phyloP scores from a whole-genome alignment of 2,329 filamentous ascomycete genomes.

The Botrytis pseudocinerea region DNA sequence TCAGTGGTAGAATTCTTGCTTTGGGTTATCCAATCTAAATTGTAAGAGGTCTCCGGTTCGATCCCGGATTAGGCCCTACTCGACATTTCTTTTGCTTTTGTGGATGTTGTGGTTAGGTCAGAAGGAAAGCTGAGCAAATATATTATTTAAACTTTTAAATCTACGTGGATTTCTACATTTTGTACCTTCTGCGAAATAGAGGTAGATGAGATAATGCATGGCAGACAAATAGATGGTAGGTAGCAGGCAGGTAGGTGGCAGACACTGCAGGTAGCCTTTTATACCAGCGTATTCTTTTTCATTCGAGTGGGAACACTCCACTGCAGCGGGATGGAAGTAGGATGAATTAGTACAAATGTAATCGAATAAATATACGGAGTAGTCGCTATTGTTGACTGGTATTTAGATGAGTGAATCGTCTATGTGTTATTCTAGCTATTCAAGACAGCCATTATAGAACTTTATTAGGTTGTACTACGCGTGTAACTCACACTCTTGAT shows the following conservation, averaged over 20 bases:
- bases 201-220: too few species aligned
- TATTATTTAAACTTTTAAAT: too few species aligned
- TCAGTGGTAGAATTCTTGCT: slow-evolving; percentile 9
- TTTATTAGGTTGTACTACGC: neutral
- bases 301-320: neutral
- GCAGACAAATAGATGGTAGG: too few species aligned
- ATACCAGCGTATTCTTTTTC: neutral
- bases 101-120: accelerated
- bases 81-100: neutral
- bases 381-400: neutral
- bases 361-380: too few species aligned
- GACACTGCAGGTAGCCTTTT: neutral
- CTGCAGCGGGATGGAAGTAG: neutral
- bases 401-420: too few species aligned
- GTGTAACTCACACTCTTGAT: neutral
- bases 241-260: too few species aligned
- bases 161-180: too few species aligned
- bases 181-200: neutral
- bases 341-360: neutral
- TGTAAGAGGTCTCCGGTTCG: neutral
- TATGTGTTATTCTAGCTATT: too few species aligned
- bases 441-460: too few species aligned
- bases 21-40: neutral
- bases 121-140: neutral
- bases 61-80: neutral